Conservation (phyloP, 2,329 filamentous ascomycete species). For the Ciborinia camelliae region DNA sequence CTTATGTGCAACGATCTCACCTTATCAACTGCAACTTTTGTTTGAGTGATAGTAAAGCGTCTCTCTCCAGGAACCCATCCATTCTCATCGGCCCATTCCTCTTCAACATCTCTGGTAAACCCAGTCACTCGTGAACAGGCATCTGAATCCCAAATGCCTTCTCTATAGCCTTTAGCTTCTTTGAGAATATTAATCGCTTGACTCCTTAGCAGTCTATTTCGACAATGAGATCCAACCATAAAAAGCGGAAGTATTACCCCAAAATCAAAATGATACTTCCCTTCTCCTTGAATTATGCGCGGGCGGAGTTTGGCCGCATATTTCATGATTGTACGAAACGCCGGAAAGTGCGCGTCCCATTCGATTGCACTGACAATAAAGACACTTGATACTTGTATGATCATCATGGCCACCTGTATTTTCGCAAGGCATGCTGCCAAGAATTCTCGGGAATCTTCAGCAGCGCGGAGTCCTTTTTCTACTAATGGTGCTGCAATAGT, state of each 20-base stretch:
- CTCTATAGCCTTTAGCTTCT: slow-evolving; percentile 18
- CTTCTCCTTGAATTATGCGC: slow-evolving; percentile 8
- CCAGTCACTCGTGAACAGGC: slow-evolving; percentile 2
- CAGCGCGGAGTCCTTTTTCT: neutral
- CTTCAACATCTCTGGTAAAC: slow-evolving; percentile 20
- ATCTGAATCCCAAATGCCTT: slow-evolving; percentile 25
- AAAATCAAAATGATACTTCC: slow-evolving; percentile 22
- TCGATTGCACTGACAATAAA: slow-evolving; percentile 17
- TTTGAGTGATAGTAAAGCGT: slow-evolving; percentile 9
- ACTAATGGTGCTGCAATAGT: slow-evolving; percentile 13
- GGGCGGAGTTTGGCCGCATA: slow-evolving; percentile 12
- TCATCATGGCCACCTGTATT: slow-evolving; percentile 20
- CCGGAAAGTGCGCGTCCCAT: slow-evolving; percentile 18
- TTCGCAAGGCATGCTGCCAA: slow-evolving; percentile 18
- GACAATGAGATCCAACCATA: slow-evolving; percentile 21
- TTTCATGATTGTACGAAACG: slow-evolving; percentile 21
- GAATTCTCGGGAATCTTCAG: neutral
- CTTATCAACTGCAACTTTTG: slow-evolving; percentile 2
- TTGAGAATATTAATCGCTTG: slow-evolving; percentile 19
- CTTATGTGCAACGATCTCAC: slow-evolving; percentile 4
- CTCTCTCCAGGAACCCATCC: slow-evolving; percentile 14
- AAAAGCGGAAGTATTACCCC: slow-evolving; percentile 21
- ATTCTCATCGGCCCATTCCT: slow-evolving; percentile 19
- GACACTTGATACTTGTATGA: slow-evolving; percentile 11
- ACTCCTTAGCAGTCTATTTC: slow-evolving; percentile 16